phyloP scores from a whole-genome alignment of 805 yeast species.

The Saccharomycopsis vini region DNA sequence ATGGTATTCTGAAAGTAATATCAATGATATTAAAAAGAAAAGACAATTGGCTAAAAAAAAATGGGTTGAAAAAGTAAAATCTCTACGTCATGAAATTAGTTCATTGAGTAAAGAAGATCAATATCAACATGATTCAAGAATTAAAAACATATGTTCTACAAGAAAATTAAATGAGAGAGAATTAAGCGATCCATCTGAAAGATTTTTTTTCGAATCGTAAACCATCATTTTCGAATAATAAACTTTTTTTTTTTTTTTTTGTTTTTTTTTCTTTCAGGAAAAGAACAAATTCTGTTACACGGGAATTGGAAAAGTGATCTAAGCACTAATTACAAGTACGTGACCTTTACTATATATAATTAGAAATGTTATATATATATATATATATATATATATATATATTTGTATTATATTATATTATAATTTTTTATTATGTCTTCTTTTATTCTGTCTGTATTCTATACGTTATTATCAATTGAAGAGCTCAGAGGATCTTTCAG shows the following conservation, averaged over 20 bases:
- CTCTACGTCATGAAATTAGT: neutral
- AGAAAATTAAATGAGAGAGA: neutral
- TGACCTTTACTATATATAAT: no score
- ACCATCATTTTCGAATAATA: neutral
- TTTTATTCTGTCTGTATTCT: no score
- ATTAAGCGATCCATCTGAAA: conserved; percentile 8
- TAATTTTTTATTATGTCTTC: no score
- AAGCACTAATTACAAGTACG: no score
- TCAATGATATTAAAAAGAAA: conserved; percentile 14
- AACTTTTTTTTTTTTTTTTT: neutral
- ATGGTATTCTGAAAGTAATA: conserved; percentile 18
- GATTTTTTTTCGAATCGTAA: conserved; percentile 5
- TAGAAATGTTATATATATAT: no score
- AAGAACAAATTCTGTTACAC: no score
- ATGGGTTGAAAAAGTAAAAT: conserved; percentile 10
- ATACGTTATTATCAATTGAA: no score
- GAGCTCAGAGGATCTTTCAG: no score
- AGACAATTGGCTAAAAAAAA: conserved; percentile 1
- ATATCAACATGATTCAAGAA: neutral
- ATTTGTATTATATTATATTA: no score
- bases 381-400: no score
- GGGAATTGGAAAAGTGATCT: no score
- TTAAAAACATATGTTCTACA: neutral
- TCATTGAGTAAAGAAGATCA: neutral
- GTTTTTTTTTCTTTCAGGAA: no score